phyloP scores from a whole-genome alignment of 225 moss, liverwort and hornwort genomes.

The Bryum argenteum region DNA sequence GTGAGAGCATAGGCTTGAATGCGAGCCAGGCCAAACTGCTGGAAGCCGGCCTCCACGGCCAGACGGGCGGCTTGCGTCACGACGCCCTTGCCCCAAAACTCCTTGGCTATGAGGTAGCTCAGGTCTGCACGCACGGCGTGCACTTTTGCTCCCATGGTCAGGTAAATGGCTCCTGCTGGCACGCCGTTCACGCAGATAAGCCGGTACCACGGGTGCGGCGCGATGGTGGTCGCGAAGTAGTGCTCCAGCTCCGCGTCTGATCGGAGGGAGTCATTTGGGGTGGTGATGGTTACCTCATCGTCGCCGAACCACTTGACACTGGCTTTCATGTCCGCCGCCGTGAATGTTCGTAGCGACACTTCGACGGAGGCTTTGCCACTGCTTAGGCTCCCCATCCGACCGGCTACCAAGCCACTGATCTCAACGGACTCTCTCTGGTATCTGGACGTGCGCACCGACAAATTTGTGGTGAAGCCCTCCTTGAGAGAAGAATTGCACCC shows the following conservation, averaged over 20 bases:
- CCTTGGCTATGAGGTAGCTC: constrained; percentile 61
- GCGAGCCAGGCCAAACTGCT: constrained; percentile 50
- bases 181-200: constrained; percentile 51
- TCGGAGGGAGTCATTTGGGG: constrained; percentile 35
- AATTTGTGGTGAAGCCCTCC: no score
- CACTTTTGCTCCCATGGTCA: constrained; percentile 31
- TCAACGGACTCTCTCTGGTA: neutral
- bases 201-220: constrained; percentile 50
- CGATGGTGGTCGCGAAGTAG: constrained; percentile 37
- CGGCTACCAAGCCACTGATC: neutral
- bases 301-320: constrained; percentile 53
- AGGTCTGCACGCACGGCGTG: constrained; percentile 54
- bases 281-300: constrained; percentile 45
- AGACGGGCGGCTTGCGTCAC: constrained; percentile 29
- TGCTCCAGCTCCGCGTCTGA: constrained; percentile 33
- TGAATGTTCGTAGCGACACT: constrained; percentile 47
- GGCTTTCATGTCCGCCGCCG: constrained; percentile 29
- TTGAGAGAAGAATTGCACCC: no score
- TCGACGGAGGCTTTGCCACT: neutral
- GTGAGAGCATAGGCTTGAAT: constrained; percentile 52
- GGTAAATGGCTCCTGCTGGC: constrained; percentile 48
- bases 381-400: constrained; percentile 27
- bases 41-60: constrained; percentile 43
- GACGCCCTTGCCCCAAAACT: constrained; percentile 60
- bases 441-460: no score